Base-by-base conservation (phyloP, 129 eudicot species). In the Flaveria trinervia region DNA sequence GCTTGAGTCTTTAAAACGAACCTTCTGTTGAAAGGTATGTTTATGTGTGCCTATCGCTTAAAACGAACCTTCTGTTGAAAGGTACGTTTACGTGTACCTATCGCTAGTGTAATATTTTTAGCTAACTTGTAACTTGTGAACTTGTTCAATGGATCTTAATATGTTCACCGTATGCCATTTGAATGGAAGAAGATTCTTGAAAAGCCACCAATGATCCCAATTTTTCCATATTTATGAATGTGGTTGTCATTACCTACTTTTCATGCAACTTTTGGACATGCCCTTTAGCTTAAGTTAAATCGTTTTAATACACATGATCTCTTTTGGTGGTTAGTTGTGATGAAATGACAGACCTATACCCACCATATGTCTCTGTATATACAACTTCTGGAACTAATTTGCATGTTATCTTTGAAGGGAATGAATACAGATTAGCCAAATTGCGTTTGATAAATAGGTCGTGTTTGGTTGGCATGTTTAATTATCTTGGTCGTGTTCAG, bases 1-100 rank as follows among this genome's bases (percentile, higher is more conserved):
- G 26, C 22, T 56, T 18, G 26, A 20, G 8, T 56, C 62, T 56
- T 56, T 17, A 18, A 56, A 56, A 56, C 62, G 13, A 17, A 56
- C 30, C 28, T 56, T 56, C 7, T 56, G 30, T 18, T 44, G 76
- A 62, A 78, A 78, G 82, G 82, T 78, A 78, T 59, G 77, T 60
- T 70, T 78, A 30, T 71, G 59, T 70, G 65, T 45, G 10, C 49
- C 41, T 36, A 36, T 36, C 7, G 41, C 7, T 56, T 17, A 18
- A 56, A 56, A 20, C 62, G 14, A 7, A 56, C 62, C 28, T 56
- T 56, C 7, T 20, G 30, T 56, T 44, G 76, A 62, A 78, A 78
- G 82, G 82, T 78, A 78, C 59, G 71, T 60, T 70, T 59, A 30
- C 71, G 59, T 70, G 65, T 45, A 45, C 49, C 41, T 36, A 36